Percentiles rank a stretch among this genome's conserved stretches.
Conservation (phyloP, 2,329 filamentous ascomycete genomes). For the Cladophialophora bantiana region DNA sequence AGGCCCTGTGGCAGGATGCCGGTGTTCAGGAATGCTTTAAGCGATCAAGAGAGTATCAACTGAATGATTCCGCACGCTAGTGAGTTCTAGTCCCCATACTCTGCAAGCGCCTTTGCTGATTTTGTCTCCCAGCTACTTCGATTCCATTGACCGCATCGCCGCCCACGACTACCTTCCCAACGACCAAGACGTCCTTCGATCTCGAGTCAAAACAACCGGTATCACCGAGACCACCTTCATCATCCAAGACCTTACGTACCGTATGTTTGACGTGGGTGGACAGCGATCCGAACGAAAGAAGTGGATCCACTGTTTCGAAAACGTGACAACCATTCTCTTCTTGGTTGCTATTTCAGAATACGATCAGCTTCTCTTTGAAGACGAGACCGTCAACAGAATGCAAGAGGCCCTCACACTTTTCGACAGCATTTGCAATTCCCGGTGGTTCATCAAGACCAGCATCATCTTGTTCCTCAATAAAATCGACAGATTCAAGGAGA, state of each 20-base stretch:
- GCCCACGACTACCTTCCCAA: constrained; percentile 92
- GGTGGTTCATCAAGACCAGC: constrained; percentile 75
- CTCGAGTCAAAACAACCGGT: constrained; percentile 96
- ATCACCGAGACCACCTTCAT: constrained; percentile 97
- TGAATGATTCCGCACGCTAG: constrained; percentile 97
- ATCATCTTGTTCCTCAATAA: constrained; percentile 79
- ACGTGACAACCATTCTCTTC: constrained; percentile 96
- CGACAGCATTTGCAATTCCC: constrained; percentile 75
- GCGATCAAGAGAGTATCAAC: constrained; percentile 91
- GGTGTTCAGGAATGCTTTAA: constrained; percentile 96
- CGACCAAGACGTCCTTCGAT: constrained; percentile 92
- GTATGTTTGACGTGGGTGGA: constrained; percentile 97
- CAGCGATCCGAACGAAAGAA: constrained; percentile 97
- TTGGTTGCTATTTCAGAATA: constrained; percentile 96
- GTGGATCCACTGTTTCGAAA: constrained; percentile 99
- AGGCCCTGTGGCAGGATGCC: constrained; percentile 88
- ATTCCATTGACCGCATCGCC: constrained; percentile 89
- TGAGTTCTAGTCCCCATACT: constrained; percentile 57
- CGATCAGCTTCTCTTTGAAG: constrained; percentile 93
- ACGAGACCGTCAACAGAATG: constrained; percentile 87
- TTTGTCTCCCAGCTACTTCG: constrained; percentile 77
- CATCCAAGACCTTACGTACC: constrained; percentile 91
- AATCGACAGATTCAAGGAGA: constrained; percentile 78
- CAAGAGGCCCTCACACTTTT: constrained; percentile 74
- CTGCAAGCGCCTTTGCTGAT: constrained; percentile 46